phyloP scores from a whole-genome alignment of 768 basidiomycete species.

The Mycena latifolia region DNA sequence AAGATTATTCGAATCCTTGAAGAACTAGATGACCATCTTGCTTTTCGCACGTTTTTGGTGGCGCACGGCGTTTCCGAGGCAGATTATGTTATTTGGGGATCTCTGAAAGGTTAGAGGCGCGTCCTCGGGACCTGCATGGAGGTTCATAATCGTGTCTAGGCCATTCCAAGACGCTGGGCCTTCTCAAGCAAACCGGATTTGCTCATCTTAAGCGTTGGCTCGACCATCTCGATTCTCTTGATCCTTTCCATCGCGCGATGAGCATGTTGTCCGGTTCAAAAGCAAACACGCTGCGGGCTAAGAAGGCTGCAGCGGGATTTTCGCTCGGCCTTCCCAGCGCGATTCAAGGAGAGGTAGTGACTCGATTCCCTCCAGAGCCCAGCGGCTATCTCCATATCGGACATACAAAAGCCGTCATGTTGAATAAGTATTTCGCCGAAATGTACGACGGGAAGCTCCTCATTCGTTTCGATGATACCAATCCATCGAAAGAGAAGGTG shows the following conservation, averaged over 20 bases:
- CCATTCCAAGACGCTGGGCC: constrained; percentile 78
- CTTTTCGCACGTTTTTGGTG: constrained; percentile 85
- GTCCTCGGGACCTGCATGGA: too few relatives aligned
- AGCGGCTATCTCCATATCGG: constrained; percentile 97
- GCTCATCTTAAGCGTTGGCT: constrained; percentile 87
- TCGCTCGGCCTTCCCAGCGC: constrained; percentile 89
- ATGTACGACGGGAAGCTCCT: constrained; percentile 97
- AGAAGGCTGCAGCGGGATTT: constrained; percentile 89
- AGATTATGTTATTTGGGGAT: constrained; percentile 81
- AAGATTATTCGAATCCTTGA: not conserved
- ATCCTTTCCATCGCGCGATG: constrained; percentile 75
- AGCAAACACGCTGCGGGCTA: constrained; percentile 77
- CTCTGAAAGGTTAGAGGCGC: constrained; percentile 67
- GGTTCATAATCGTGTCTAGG: too few relatives aligned
- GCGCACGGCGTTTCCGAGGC: constrained; percentile 79
- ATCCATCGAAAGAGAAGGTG: constrained; percentile 91
- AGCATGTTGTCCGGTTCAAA: constrained; percentile 74
- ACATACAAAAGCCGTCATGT: constrained; percentile 90
- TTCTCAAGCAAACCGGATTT: constrained; percentile 87
- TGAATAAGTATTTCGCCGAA: constrained; percentile 96
- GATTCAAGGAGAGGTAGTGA: constrained; percentile 89
- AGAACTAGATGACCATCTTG: constrained; percentile 80
- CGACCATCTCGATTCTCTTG: constrained; percentile 79
- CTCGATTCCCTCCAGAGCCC: constrained; percentile 97
- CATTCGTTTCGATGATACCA: constrained; percentile 94